Evolutionary conservation across 495 filamentous ascomycete genomes (phyloP).

Genomic region (Penicillium samsonianum): DNA sequence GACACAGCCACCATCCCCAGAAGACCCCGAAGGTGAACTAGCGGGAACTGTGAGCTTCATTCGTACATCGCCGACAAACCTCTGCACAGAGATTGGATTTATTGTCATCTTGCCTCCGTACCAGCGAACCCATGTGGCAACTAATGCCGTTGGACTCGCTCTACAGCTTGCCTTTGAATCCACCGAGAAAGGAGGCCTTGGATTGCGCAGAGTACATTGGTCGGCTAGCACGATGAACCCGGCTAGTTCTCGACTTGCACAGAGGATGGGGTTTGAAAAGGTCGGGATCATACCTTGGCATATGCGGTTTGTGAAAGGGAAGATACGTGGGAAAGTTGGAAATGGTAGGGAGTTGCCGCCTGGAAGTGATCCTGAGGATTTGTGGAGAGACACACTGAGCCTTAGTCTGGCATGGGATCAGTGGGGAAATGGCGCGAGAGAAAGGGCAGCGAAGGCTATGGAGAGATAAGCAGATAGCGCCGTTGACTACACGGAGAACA

Average conservation of each 20-base stretch:
- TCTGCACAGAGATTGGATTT: conserved; percentile 27
- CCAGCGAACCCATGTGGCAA: conserved; percentile 27
- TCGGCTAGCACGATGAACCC: conserved; percentile 19
- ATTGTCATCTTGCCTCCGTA: conserved; percentile 28
- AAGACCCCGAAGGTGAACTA: conserved; percentile 27
- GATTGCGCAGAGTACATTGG: conserved; percentile 24
- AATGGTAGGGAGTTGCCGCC: conserved; percentile 22
- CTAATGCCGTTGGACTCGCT: conserved; percentile 22
- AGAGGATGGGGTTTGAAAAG: conserved; percentile 25
- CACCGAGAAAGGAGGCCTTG: conserved; percentile 18
- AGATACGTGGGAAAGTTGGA: conserved; percentile 20
- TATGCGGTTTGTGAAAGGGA: conserved; percentile 25
- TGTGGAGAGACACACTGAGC: conserved; percentile 26
- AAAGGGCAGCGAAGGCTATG: conserved; percentile 12
- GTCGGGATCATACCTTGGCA: conserved; percentile 23
- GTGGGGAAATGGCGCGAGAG: conserved; percentile 16
- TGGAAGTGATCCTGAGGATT: conserved; percentile 20
- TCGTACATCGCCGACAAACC: conserved; percentile 14
- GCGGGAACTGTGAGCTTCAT: conserved; percentile 27
- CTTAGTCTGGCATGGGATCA: conserved; percentile 24
- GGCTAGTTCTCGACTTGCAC: conserved; percentile 22
- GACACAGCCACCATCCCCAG: conserved; percentile 18
- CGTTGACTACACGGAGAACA: not conserved
- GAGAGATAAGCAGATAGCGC: not conserved
- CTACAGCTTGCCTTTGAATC: conserved; percentile 16